Evolutionary conservation across 2,329 filamentous ascomycete genomes (phyloP).

Genomic region (Hymenoscyphus occultus): DNA sequence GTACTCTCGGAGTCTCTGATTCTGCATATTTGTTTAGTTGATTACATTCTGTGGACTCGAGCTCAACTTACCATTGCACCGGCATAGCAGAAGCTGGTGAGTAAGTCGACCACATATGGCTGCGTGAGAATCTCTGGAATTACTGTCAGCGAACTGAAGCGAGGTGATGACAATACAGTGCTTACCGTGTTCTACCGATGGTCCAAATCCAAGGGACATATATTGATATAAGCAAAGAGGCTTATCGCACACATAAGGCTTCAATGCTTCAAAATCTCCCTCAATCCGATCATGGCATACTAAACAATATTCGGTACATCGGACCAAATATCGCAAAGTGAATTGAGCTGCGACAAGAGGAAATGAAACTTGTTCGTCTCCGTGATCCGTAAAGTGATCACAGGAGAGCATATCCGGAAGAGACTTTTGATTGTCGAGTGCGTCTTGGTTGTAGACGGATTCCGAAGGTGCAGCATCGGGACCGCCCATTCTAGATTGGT

Average conservation of each 20-base stretch:
- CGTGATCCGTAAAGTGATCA: slow-evolving; percentile 35
- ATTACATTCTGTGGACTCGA: background rate
- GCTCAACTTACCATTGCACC: slow-evolving; percentile 29
- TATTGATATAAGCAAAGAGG: slow-evolving; percentile 83
- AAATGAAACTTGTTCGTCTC: slow-evolving; percentile 43
- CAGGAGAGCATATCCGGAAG: slow-evolving; percentile 30
- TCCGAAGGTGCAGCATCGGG: slow-evolving; percentile 17
- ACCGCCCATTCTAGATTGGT: slow-evolving; percentile 28
- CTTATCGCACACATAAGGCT: slow-evolving; percentile 75
- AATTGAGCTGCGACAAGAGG: slow-evolving; percentile 69
- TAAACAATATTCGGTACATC: slow-evolving; percentile 83
- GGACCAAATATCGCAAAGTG: slow-evolving; percentile 70
- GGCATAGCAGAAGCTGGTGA: slow-evolving; percentile 78
- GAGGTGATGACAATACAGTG: background rate
- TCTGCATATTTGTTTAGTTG: slow-evolving; percentile 17
- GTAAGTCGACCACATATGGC: slow-evolving; percentile 78
- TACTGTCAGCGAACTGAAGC: background rate
- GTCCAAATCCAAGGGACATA: slow-evolving; percentile 79
- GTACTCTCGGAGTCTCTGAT: slow-evolving; percentile 32
- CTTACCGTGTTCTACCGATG: slow-evolving; percentile 70
- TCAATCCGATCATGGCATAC: slow-evolving; percentile 72
- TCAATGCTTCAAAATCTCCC: slow-evolving; percentile 65
- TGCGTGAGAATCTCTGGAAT: slow-evolving; percentile 63
- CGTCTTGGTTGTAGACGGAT: slow-evolving; percentile 16
- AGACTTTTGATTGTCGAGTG: slow-evolving; percentile 13